Evolutionary conservation across 2,329 filamentous ascomycete genomes (phyloP), one percentile per base, ranked within the genome.

Genomic region (Colletotrichum sojae): DNA sequence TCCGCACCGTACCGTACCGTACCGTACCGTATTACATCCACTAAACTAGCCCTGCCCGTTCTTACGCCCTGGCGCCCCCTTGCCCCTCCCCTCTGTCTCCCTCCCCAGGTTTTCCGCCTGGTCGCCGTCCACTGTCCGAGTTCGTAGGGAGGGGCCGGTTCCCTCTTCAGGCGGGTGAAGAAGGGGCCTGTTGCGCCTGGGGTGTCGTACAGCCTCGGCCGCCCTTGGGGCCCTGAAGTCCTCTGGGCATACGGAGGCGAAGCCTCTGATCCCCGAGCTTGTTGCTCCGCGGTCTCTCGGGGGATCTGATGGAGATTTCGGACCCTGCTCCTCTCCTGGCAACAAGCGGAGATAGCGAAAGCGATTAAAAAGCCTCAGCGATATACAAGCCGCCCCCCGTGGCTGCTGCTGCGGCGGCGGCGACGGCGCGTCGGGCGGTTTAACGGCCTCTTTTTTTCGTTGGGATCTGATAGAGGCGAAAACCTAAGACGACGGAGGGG

Each of bases 21-120:
- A 25, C 22, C 22, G 22, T 25, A 25, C 22, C 22, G 22, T 25
- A 25, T 25, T 5, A 25, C 22, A 9, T 2, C 31, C 31, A 36
- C 31, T 36, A 36, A 2, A 8, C 27, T 31, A 31, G 31, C 31
- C 31, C 6, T 10, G 31, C 9, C 31, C 31, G 31, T 8, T 10
- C 8, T 36, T 36, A 36, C 31, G 31, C 31, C 31, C 31, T 36
- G 31, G 31, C 31, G 9, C 31, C 31, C 31, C 31, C 31, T 36
- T 36, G 31, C 31, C 31, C 31, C 31, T 9, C 27, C 31, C 27
- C 31, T 36, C 31, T 36, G 10, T 36, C 31, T 36, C 31, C 31
- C 31, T 36, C 31, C 31, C 58, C 58, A 61, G 58, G 58, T 61
- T 61, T 61, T 61, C 57, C 46, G 46, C 20, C 46, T 46, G 45